Evolutionary conservation across 495 filamentous ascomycete genomes (phyloP), one percentile per base, ranked within the genome.

Genomic region (Parathielavia appendiculata): DNA sequence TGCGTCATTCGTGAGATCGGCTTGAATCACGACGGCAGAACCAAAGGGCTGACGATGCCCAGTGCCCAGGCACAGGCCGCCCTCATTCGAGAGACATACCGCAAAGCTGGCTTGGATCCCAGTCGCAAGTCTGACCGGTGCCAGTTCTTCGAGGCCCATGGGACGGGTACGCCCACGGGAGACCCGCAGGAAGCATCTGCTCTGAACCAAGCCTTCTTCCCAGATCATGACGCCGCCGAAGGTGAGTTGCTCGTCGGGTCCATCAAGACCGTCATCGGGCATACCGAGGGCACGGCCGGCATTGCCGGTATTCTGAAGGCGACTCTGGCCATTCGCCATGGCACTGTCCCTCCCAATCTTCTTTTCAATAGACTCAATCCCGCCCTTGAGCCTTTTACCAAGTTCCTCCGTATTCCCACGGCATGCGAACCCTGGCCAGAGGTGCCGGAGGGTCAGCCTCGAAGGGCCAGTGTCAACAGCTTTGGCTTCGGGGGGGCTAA

Each of bases 241-340:
- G 7, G 12, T 11, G 7, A 75, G 0, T 61, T 81, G 12, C 73
- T 73, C 41, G 69, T 86, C 32, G 83, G 82, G 14, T 79, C 79
- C 0, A 70, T 84, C 1, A 85, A 86, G 60, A 74, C 75, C 0
- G 82, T 83, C 50, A 74, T 84, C 13, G 81, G 83, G 2, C 83
- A 86, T 60, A 50, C 73, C 1, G 83, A 85, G 62, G 78, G 72
- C 4, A 71, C 76, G 0, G 73, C 72, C 20, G 82, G 82, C 14
- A 66, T 85, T 10, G 69, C 78, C 1, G 75, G 73, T 2, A 52
- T 86, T 1, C 79, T 86, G 36, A 86, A 86, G 54, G 32, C 60
- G 20, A 17, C 54, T 53, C 56, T 83, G 44, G 76, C 79, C 51
- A 66, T 86, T 4, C 78, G 86, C 53, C 75, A 72, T 49, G 76